Base-by-base conservation (phyloP, 75 land plant species). In the Pinus albicaulis region DNA sequence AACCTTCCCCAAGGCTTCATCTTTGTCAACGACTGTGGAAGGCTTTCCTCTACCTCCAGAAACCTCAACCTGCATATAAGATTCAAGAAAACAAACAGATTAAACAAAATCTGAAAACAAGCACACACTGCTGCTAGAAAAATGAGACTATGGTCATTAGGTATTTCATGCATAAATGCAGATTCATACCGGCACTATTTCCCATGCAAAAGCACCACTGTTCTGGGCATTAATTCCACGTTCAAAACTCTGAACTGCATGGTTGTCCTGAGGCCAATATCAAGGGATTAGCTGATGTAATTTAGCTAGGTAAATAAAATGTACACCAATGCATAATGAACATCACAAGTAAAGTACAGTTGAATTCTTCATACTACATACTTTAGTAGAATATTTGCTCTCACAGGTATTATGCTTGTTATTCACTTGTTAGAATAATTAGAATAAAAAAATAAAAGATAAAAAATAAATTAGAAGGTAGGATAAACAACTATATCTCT, bases 1-100 rank as follows among this genome's bases (percentile, higher is more conserved):
- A 82, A 96, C 99, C 93, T 92, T 94, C 76, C 80, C 93, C 22
- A 89, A 78, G 56, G 95, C 86, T 81, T 97, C 99, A 80, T 97
- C 99, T 80, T 88, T 97, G 41, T 87, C 90, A 80, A 97, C 83
- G 56, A 92, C 28, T 23, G 59, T 71, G 5, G 92, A 76, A 26
- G 92, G 90, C 59, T 84, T 92, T 69, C 99, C 99, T 81, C 86
- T 82, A 36, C 88, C 95, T 17, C 88, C 89, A 77, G 98, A 81
- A 14, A 96, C 80, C 83, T 92, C 95, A 82, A 96, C 98, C 99
- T 96, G 86, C 72, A 82, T 44, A 63, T n/a, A 23, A 15, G 62
- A 57, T 56, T 28, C 36, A 48, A 38, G 56, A 76, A 71, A 7
- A 28, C 38, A 53, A 69, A 28, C 41, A 15, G 8, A 15, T 5